Evolutionary conservation across 441 rosid species (phyloP).

Genomic region (Rhodomyrtus psidioides): DNA sequence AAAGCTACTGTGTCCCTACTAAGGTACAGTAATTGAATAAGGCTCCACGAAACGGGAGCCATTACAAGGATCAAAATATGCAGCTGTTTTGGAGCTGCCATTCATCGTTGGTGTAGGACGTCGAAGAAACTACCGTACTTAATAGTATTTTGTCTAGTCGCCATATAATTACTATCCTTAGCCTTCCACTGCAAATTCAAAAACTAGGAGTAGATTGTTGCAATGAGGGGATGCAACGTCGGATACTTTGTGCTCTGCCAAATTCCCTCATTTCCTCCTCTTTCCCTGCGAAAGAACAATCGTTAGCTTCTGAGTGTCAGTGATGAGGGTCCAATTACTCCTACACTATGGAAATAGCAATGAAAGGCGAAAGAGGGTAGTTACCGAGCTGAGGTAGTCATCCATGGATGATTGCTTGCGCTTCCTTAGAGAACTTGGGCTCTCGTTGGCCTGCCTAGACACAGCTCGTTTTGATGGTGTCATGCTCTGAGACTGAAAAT

Average conservation of each 20-base stretch:
- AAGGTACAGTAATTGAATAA: not conserved
- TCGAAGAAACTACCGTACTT: not conserved
- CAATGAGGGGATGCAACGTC: not conserved
- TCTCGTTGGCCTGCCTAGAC: constrained; percentile 71
- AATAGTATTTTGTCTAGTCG: not conserved
- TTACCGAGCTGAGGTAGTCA: constrained; percentile 65
- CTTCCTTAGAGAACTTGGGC: constrained; percentile 61
- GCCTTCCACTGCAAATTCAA: not conserved
- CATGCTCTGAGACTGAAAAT: constrained; percentile 36
- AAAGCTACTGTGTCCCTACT: no score
- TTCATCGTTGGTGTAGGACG: not conserved
- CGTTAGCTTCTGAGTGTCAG: not conserved
- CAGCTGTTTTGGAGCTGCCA: not conserved
- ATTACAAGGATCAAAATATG: not conserved
- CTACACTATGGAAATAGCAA: not conserved
- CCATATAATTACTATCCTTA: not conserved
- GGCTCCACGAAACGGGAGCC: not conserved
- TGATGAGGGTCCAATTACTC: not conserved
- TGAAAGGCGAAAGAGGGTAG: not conserved
- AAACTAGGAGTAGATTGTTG: not conserved
- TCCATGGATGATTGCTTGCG: constrained; percentile 81
- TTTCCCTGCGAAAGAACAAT: constrained; percentile 50
- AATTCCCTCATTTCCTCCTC: constrained; percentile 53
- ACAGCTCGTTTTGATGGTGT: constrained; percentile 73
- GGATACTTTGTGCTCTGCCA: not conserved